These are phyloP conservation scores for Suillus ampliporus DNA, from an alignment of 768 basidiomycete species.

Conservation along the genomic window DNA sequence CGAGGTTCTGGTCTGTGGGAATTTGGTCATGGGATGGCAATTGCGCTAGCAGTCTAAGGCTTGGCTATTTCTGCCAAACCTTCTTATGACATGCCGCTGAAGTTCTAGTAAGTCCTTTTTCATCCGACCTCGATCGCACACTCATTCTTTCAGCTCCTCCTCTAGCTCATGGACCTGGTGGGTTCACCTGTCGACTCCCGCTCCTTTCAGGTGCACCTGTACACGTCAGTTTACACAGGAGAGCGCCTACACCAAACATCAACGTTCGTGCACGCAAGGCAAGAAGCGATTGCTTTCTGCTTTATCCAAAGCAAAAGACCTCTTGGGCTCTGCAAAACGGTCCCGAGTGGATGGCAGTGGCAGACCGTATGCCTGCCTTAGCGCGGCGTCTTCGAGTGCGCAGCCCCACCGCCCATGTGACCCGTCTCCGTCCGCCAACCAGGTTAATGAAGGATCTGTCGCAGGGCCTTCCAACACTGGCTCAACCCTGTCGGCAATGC, in stretches of 20 bases:
- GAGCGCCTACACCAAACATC: background rate
- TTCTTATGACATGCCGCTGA: too few relatives aligned
- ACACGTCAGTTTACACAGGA: background rate
- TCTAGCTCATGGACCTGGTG: background rate
- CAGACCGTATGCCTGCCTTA: background rate
- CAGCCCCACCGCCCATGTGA: background rate
- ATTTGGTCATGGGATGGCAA: too few relatives aligned
- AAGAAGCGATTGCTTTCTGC: background rate
- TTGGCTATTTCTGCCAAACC: too few relatives aligned
- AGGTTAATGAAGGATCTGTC: background rate
- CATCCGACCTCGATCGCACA: background rate
- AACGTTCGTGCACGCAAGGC: background rate
- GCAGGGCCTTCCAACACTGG: background rate
- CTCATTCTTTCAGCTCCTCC: background rate
- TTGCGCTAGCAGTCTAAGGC: too few relatives aligned
- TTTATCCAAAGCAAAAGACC: constrained; percentile 3
- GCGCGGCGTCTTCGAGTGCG: background rate
- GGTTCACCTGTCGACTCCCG: background rate
- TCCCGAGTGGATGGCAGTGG: background rate
- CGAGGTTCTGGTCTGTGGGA: too few relatives aligned
- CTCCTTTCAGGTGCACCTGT: background rate
- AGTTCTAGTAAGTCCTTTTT: too few relatives aligned
- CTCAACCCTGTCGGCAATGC: background rate
- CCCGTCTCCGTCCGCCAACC: background rate
- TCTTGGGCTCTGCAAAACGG: background rate